Percentiles rank a stretch among this genome's conserved stretches.
phyloP scores from a whole-genome alignment of 306 rosid species.

The Cajanus cajan region DNA sequence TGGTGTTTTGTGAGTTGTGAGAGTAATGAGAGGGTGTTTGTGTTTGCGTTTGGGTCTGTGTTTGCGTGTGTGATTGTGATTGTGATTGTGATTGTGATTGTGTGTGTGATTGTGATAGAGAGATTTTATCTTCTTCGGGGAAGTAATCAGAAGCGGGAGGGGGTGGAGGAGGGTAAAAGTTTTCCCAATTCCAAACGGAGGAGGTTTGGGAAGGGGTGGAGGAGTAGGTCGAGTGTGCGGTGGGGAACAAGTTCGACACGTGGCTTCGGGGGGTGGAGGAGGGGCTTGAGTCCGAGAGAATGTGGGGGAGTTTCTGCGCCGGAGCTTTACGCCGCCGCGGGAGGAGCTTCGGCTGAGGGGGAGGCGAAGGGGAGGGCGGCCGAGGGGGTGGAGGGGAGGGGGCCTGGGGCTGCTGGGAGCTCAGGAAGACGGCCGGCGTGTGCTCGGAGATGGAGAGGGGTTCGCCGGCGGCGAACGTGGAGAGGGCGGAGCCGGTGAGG shows the following conservation, averaged over 20 bases:
- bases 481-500: conserved; percentile 76
- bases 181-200: conserved; percentile 97
- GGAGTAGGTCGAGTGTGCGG: conserved; percentile 75
- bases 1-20: background rate
- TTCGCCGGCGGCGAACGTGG: conserved; percentile 68
- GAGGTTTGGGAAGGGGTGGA: conserved; percentile 93
- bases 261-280: conserved; percentile 62
- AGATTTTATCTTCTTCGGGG: background rate
- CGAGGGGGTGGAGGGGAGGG: conserved; percentile 37
- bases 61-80: background rate
- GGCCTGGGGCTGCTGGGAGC: conserved; percentile 33
- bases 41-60: too few relatives aligned
- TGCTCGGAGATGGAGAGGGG: conserved; percentile 72
- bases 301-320: conserved; percentile 80
- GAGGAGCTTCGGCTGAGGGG: background rate
- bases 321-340: conserved; percentile 53
- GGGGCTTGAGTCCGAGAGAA: conserved; percentile 80
- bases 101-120: background rate
- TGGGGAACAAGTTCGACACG: conserved; percentile 50
- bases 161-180: conserved; percentile 88
- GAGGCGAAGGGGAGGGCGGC: conserved; percentile 53
- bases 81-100: background rate
- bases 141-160: conserved; percentile 90
- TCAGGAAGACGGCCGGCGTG: conserved; percentile 84
- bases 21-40: background rate